These are phyloP conservation scores for Backusella macrospora DNA, from an alignment of 192 early-diverging fungal genomes.

Conservation along the genomic window DNA sequence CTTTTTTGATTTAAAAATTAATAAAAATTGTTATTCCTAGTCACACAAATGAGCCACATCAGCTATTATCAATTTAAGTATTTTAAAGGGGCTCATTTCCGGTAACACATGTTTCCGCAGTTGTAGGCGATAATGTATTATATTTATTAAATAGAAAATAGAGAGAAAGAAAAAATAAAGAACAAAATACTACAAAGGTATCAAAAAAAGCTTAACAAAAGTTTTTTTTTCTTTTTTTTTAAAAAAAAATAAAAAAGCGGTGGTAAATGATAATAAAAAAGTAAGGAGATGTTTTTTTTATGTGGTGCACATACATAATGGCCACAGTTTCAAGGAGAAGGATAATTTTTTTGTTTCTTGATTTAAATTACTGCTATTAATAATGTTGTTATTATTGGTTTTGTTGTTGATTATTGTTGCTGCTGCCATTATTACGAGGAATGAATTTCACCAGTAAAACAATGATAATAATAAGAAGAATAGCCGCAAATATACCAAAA, in stretches of 20 bases:
- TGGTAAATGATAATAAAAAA: background rate
- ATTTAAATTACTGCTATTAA: background rate
- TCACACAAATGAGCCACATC: background rate
- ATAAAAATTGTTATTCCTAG: background rate
- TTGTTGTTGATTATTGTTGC: background rate
- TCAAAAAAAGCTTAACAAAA: background rate
- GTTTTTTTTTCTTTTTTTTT: constrained; percentile 8
- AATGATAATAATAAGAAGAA: constrained; percentile 48
- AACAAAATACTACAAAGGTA: constrained; percentile 1
- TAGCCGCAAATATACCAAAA: constrained; percentile 43
- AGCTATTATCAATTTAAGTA: background rate
- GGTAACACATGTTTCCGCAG: background rate
- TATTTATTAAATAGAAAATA: background rate
- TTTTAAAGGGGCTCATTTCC: background rate
- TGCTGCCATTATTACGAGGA: constrained; percentile 20
- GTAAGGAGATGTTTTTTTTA: background rate
- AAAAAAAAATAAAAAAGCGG: background rate
- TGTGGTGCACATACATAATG: background rate
- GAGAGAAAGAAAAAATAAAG: background rate
- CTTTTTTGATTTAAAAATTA: background rate
- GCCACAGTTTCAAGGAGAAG: background rate
- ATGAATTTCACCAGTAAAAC: constrained; percentile 39
- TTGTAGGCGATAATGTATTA: background rate
- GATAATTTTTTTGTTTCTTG: background rate
- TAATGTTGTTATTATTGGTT: background rate